Percentiles rank a stretch among this genome's conserved stretches.
These are phyloP conservation scores for Pseudozyma flocculosa DNA, from an alignment of 1,284 basidiomycete genomes.

Conservation along the genomic window DNA sequence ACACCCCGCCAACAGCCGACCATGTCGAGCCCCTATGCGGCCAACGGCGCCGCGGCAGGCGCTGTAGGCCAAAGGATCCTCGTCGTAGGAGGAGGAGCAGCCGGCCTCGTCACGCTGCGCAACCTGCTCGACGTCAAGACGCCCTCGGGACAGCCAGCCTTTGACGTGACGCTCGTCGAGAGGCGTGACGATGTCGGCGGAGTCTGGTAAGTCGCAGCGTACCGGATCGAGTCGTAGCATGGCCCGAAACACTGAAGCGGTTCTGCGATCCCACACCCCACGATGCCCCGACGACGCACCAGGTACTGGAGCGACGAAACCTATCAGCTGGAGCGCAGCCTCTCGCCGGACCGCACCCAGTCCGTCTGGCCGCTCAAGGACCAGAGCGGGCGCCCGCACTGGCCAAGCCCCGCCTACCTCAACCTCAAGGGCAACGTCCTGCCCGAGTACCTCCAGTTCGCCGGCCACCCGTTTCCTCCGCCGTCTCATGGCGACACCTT, in stretches of 20 bases:
- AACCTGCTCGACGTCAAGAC: constrained; percentile 26
- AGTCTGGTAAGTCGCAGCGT: constrained; percentile 29
- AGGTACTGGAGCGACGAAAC: constrained; percentile 28
- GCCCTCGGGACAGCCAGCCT: constrained; percentile 7
- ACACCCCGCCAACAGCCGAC: not conserved
- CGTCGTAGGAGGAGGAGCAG: constrained; percentile 48
- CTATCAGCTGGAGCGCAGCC: constrained; percentile 18
- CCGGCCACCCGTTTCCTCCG: constrained; percentile 21
- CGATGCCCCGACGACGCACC: no score
- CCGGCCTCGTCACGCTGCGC: constrained; percentile 43
- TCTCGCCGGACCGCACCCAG: constrained; percentile 15
- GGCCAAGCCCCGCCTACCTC: constrained; percentile 47
- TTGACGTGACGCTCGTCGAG: constrained; percentile 35
- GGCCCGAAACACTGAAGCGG: no score
- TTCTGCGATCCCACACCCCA: no score
- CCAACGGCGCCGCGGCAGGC: not conserved
- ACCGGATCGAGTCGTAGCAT: no score
- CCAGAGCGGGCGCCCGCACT: constrained; percentile 27
- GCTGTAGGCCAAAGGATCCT: constrained; percentile 17
- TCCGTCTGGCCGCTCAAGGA: constrained; percentile 20
- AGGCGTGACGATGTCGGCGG: constrained; percentile 44
- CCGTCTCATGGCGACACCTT: constrained; percentile 37
- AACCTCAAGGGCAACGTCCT: constrained; percentile 47
- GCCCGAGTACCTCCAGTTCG: constrained; percentile 46
- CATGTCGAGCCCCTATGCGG: no score